These are phyloP conservation scores for Nelumbo lutea DNA, from an alignment of 164 flowering plant species.

Conservation along the genomic window DNA sequence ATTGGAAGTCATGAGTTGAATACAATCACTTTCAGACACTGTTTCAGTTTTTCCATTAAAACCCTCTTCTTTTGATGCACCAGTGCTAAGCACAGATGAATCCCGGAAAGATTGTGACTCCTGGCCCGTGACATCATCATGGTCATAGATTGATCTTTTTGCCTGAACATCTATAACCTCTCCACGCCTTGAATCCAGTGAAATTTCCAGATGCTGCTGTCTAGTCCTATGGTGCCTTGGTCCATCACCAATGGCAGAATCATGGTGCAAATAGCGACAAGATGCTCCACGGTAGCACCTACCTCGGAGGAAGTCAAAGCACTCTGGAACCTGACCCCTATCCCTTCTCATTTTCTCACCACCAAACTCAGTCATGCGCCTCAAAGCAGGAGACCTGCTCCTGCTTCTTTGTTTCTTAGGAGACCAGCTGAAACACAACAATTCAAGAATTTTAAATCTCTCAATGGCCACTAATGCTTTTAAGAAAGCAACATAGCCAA, in stretches of 20 bases:
- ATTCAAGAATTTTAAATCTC: constrained; percentile 4
- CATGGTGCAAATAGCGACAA: constrained; percentile 66
- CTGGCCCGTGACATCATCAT: constrained; percentile 20
- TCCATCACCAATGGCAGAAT: constrained; percentile 33
- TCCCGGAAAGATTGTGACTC: constrained; percentile 16
- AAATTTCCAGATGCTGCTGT: constrained; percentile 29
- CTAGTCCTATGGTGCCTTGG: constrained; percentile 33
- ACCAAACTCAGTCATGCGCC: constrained; percentile 32
- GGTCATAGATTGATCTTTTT: constrained; percentile 13
- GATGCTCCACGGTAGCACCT: constrained; percentile 80
- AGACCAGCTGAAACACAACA: constrained; percentile 58
- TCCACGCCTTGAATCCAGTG: constrained; percentile 21
- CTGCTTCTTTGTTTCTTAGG: constrained; percentile 65
- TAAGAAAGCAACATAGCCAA: not conserved
- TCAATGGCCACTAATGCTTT: not conserved
- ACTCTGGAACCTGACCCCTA: constrained; percentile 35
- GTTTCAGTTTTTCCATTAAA: constrained; percentile 18
- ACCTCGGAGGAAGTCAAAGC: constrained; percentile 68
- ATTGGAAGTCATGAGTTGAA: constrained; percentile 12
- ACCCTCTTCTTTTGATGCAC: constrained; percentile 12
- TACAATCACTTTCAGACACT: constrained; percentile 6
- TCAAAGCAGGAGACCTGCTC: constrained; percentile 56
- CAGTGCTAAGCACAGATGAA: constrained; percentile 10
- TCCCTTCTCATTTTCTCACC: constrained; percentile 38
- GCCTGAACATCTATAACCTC: constrained; percentile 8